These are phyloP conservation scores for Aspergillus sp. DNA, from an alignment of 2,329 filamentous ascomycete species.

Conservation along the genomic window DNA sequence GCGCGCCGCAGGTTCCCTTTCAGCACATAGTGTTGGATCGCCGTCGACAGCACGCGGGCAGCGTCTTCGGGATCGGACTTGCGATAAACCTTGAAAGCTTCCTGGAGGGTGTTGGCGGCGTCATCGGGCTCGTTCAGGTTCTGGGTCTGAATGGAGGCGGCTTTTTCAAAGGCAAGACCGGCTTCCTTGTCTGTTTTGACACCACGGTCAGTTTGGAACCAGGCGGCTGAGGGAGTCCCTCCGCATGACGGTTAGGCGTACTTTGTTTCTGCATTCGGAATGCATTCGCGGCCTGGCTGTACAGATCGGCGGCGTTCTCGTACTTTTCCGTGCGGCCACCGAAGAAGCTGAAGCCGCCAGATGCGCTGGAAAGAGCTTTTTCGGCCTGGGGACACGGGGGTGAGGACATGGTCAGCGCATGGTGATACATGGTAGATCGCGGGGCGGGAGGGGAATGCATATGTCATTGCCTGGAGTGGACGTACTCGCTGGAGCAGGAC, in stretches of 20 bases:
- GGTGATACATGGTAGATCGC: conserved; percentile 19
- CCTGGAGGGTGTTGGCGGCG: conserved; percentile 79
- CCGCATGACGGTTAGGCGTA: conserved; percentile 40
- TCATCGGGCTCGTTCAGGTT: conserved; percentile 90
- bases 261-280: conserved; percentile 85
- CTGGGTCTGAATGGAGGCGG: conserved; percentile 73
- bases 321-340: conserved; percentile 84
- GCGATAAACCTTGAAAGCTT: conserved; percentile 93
- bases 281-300: conserved; percentile 83
- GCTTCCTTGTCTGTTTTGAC: conserved; percentile 69
- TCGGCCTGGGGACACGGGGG: conserved; percentile 65
- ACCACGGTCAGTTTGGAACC: neutral
- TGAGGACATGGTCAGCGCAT: conserved; percentile 27
- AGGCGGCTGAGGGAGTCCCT: neutral
- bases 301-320: conserved; percentile 83
- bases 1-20: conserved; percentile 91
- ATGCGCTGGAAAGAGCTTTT: conserved; percentile 71
- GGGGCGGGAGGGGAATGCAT: conserved; percentile 7
- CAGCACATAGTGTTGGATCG: conserved; percentile 80
- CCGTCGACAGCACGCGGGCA: conserved; percentile 71
- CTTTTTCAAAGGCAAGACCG: conserved; percentile 80
- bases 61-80: conserved; percentile 82
- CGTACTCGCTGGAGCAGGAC: conserved; percentile 73
- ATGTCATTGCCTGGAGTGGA: conserved; percentile 3
- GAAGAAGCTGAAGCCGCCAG: conserved; percentile 84